Conservation (phyloP, 495 filamentous ascomycete genomes). For the Lindgomyces ingoldianus region DNA sequence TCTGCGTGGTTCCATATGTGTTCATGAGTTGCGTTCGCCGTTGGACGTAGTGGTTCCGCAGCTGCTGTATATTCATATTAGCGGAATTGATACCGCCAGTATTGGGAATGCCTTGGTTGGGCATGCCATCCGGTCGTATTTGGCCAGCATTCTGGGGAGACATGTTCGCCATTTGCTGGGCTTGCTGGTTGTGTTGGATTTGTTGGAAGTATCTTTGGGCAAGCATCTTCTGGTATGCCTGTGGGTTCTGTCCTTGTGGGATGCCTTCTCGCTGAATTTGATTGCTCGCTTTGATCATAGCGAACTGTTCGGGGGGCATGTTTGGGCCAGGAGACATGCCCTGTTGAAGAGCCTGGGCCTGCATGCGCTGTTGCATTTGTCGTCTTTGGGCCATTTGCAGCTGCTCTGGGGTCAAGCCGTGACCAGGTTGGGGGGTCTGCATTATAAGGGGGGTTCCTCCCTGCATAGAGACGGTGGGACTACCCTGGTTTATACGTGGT, state of each 20-base stretch:
- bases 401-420: conserved; percentile 39
- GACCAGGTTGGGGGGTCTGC: conserved; percentile 29
- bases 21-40: conserved; percentile 8
- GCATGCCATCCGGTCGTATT: neutral
- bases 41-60: neutral
- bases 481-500: conserved; percentile 42
- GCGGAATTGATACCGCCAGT: neutral
- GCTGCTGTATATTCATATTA: conserved; percentile 19
- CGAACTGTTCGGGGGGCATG: conserved; percentile 8
- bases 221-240: conserved; percentile 13
- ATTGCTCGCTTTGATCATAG: conserved; percentile 19
- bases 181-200: conserved; percentile 11
- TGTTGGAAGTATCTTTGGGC: conserved; percentile 15
- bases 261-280: conserved; percentile 20
- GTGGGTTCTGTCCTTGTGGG: conserved; percentile 27
- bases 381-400: conserved; percentile 21
- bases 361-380: conserved; percentile 10
- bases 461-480: conserved; percentile 59
- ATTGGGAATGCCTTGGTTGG: neutral
- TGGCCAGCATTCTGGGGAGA: conserved; percentile 19
- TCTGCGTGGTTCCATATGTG: neutral
- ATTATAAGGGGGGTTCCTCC: conserved; percentile 59
- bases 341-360: neutral
- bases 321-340: neutral
- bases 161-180: conserved; percentile 20